phyloP scores from a whole-genome alignment of 495 filamentous ascomycete genomes.

The Podospora tetraspora region DNA sequence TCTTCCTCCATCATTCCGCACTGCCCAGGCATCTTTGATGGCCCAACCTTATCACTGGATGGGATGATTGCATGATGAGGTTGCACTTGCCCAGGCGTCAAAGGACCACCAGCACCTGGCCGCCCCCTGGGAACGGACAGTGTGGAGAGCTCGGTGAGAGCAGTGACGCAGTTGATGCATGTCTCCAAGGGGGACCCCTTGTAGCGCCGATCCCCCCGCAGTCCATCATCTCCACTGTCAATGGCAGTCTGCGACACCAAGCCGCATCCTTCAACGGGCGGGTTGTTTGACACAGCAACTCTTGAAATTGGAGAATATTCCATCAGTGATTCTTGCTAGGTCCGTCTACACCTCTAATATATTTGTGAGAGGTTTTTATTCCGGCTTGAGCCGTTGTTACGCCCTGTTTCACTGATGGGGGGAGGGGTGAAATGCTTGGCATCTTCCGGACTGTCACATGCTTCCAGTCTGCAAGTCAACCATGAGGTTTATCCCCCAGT shows the following conservation, averaged over 20 bases:
- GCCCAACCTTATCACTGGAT: not conserved
- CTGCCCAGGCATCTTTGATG: too few species aligned
- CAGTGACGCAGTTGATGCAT: slow-evolving; percentile 1
- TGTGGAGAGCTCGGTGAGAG: not conserved
- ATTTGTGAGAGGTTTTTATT: not conserved
- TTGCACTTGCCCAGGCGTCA: not conserved
- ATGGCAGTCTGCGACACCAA: not conserved
- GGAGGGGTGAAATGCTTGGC: not conserved
- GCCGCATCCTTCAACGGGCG: not conserved
- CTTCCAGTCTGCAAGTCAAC: not conserved
- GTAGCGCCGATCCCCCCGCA: not conserved
- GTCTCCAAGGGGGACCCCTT: not conserved
- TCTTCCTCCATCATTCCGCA: not conserved
- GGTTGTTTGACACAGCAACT: not conserved
- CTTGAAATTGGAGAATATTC: not conserved
- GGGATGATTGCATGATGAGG: slow-evolving; percentile 10
- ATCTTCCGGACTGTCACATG: not conserved
- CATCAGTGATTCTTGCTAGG: not conserved
- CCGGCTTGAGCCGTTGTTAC: not conserved
- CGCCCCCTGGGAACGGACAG: not conserved
- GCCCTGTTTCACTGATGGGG: not conserved
- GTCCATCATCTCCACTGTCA: not conserved
- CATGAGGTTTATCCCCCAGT: not conserved
- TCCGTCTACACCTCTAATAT: not conserved
- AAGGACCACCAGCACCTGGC: not conserved